A percentile compares a stretch with the other conserved stretches of the same genome.
phyloP scores from a whole-genome alignment of 2,329 filamentous ascomycete species.

The Trichophyton verrucosum region DNA sequence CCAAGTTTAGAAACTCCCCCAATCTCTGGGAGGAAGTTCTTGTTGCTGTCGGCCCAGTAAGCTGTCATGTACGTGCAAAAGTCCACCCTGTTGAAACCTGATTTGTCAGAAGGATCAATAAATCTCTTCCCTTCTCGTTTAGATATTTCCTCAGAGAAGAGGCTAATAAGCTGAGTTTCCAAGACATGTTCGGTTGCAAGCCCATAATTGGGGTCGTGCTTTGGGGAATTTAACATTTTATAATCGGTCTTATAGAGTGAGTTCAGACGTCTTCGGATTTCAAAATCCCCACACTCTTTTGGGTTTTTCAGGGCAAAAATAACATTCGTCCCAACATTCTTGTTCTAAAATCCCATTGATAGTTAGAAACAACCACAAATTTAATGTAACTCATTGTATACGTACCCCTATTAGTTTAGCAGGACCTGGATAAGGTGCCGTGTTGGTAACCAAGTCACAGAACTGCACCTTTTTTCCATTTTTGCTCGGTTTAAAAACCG shows the following conservation, averaged over 20 bases:
- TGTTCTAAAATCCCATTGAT: neutral
- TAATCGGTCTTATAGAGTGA: neutral
- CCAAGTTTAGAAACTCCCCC: neutral
- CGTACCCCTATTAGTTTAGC: neutral
- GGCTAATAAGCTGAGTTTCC: neutral
- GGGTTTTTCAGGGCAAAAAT: neutral
- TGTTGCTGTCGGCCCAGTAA: neutral
- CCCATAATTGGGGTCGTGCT: neutral
- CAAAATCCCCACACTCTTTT: neutral
- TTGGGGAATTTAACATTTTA: neutral
- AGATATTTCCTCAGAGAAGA: neutral
- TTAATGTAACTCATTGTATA: neutral
- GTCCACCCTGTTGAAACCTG: neutral
- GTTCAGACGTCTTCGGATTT: neutral
- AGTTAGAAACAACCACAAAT: neutral
- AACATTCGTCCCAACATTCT: neutral
- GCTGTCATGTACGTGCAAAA: neutral
- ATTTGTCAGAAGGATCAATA: neutral
- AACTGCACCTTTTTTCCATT: neutral
- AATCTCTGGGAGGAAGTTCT: neutral
- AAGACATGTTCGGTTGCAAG: neutral
- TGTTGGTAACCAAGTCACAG: neutral
- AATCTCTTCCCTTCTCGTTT: rapidly evolving
- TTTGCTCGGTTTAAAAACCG: neutral
- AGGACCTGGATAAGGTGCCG: neutral